Evolutionary conservation across 2,329 filamentous ascomycete genomes (phyloP).

Genomic region (Alternaria rosae): DNA sequence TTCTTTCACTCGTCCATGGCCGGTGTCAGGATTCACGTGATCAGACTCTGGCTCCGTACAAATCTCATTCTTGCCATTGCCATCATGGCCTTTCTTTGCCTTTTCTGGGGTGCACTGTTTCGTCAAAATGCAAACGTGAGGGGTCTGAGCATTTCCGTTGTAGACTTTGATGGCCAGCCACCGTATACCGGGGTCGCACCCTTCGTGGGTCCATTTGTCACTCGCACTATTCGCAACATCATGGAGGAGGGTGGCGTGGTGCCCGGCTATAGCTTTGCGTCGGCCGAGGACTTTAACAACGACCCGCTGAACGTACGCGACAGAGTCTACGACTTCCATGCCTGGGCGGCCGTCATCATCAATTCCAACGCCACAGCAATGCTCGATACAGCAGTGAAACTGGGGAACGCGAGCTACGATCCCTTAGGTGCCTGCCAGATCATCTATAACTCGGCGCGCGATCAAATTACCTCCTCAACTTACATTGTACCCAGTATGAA

Average conservation of each 20-base stretch:
- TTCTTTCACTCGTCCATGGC: slow-evolving; percentile 44
- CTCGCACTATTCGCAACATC: slow-evolving; percentile 54
- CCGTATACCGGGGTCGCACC: slow-evolving; percentile 58
- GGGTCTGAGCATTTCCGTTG: slow-evolving; percentile 63
- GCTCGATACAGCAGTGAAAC: slow-evolving; percentile 61
- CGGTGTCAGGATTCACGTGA: slow-evolving; percentile 39
- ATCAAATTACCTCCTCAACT: slow-evolving; percentile 60
- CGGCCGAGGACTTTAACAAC: slow-evolving; percentile 60
- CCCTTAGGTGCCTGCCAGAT: slow-evolving; percentile 66
- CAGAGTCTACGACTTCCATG: slow-evolving; percentile 64
- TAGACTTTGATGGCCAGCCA: slow-evolving; percentile 67
- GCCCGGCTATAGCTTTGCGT: slow-evolving; percentile 60
- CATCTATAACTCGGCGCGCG: slow-evolving; percentile 64
- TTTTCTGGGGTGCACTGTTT: slow-evolving; percentile 44
- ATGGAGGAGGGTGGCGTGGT: slow-evolving; percentile 44
- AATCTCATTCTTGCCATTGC: slow-evolving; percentile 37
- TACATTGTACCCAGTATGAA: slow-evolving; percentile 63
- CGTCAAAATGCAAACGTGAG: slow-evolving; percentile 27
- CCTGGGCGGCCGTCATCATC: slow-evolving; percentile 68
- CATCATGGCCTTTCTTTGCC: slow-evolving; percentile 34
- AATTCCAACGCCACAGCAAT: slow-evolving; percentile 68
- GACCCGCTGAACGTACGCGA: slow-evolving; percentile 65
- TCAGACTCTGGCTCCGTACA: slow-evolving; percentile 37
- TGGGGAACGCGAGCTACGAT: slow-evolving; percentile 66
- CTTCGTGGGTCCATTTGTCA: slow-evolving; percentile 64